phyloP scores from a whole-genome alignment of 2,329 filamentous ascomycete species.

The Hypoxylon sp. region DNA sequence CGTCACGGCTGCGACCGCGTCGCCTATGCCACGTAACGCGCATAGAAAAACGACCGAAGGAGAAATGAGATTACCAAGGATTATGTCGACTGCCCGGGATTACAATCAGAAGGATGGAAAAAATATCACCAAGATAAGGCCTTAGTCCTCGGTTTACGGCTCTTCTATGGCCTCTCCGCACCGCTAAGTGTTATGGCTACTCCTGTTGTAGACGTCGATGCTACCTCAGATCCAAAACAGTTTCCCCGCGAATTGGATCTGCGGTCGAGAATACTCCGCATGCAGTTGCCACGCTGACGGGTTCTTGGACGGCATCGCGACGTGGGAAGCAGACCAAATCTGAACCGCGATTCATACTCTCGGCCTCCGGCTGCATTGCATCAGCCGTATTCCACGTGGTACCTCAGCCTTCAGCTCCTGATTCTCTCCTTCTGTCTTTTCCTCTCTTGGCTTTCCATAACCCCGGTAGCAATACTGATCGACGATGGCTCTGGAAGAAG shows the following conservation, averaged over 20 bases:
- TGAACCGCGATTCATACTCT: slow-evolving; percentile 15
- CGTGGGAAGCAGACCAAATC: slow-evolving; percentile 3
- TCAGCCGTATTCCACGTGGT: slow-evolving; percentile 12
- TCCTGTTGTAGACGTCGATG: slow-evolving; percentile 18
- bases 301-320: slow-evolving; percentile 11
- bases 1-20: no score
- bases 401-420: not conserved
- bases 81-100: not conserved
- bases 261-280: slow-evolving; percentile 24
- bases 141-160: slow-evolving; percentile 20
- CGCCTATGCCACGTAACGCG: not conserved
- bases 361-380: not conserved
- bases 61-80: not conserved
- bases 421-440: not conserved
- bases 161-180: slow-evolving; percentile 18
- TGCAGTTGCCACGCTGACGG: slow-evolving; percentile 1
- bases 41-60: not conserved
- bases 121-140: not conserved
- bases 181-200: slow-evolving; percentile 8
- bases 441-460: slow-evolving; percentile 14
- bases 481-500: slow-evolving; percentile 29
- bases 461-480: not conserved
- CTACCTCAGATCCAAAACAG: slow-evolving; percentile 11
- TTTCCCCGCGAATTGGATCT: slow-evolving; percentile 26
- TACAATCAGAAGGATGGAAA: slow-evolving; percentile 2